phyloP scores from a whole-genome alignment of 257 asterid genomes.

The Primulina huaijiensis region DNA sequence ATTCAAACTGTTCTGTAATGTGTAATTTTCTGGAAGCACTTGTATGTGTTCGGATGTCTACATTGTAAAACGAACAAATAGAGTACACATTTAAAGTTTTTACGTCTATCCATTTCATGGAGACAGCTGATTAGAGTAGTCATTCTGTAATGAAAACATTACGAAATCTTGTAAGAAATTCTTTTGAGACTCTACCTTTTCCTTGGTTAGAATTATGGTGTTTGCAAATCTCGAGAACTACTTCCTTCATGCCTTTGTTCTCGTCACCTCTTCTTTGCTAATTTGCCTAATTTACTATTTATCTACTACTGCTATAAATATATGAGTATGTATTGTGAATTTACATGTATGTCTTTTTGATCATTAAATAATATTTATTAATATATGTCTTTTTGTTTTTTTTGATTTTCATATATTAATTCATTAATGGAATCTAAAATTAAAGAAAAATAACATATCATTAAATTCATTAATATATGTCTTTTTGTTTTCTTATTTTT shows the following conservation, averaged over 20 bases:
- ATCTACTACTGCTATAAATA: too few relatives aligned
- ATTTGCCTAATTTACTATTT: background rate
- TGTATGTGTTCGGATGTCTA: background rate
- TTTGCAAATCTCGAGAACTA: background rate
- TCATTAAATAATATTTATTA: too few relatives aligned
- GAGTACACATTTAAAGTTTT: background rate
- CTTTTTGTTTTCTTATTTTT: too few relatives aligned
- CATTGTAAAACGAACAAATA: background rate
- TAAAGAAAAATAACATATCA: too few relatives aligned
- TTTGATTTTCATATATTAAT: too few relatives aligned
- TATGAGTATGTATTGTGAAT: too few relatives aligned
- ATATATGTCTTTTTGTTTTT: too few relatives aligned
- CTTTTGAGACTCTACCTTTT: too few relatives aligned
- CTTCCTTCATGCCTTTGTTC: background rate
- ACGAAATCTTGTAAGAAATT: too few relatives aligned
- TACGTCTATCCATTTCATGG: background rate
- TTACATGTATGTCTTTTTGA: too few relatives aligned
- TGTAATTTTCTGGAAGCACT: slow-evolving; percentile 1
- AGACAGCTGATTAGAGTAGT: background rate
- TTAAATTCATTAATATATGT: too few relatives aligned
- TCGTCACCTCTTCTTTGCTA: background rate
- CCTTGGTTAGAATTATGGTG: background rate
- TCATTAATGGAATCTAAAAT: too few relatives aligned
- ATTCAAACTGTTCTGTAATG: background rate
- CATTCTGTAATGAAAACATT: background rate